Percentiles rank a stretch among this genome's conserved stretches.
Evolutionary conservation across 169 alveolate species (phyloP).

Genomic region (Eimeria sp.): DNA sequence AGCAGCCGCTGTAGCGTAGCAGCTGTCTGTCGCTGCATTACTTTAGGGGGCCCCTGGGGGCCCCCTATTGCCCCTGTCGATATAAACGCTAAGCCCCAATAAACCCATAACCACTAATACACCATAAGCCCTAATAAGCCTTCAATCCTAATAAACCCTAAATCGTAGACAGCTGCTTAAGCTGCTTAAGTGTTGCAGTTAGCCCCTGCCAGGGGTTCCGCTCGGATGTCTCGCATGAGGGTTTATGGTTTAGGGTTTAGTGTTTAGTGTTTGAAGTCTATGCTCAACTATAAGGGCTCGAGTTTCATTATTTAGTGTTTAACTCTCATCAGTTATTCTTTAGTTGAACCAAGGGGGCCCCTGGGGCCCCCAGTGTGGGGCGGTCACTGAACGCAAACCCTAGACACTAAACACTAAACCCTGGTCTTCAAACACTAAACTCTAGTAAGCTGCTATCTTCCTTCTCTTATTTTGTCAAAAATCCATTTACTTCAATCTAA

Average conservation of each 20-base stretch:
- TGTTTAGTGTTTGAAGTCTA: conserved; percentile 7
- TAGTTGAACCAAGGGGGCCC: background rate
- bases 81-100: background rate
- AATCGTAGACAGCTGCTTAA: background rate
- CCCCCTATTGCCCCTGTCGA: background rate
- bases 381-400: background rate
- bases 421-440: background rate
- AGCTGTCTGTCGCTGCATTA: background rate
- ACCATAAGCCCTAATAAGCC: background rate
- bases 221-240: background rate
- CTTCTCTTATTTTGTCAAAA: background rate
- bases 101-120: too few species aligned
- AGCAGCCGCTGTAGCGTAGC: background rate
- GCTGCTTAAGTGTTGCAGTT: background rate
- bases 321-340: background rate
- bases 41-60: background rate
- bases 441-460: background rate
- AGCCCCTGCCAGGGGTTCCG: background rate
- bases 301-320: background rate
- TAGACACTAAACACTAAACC: background rate
- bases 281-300: background rate
- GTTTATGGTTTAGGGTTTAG: conserved; percentile 25
- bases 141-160: background rate
- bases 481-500: background rate
- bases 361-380: conserved; percentile 26